Conservation (phyloP, 2,329 filamentous ascomycete genomes). For the Talaromyces sp. region DNA sequence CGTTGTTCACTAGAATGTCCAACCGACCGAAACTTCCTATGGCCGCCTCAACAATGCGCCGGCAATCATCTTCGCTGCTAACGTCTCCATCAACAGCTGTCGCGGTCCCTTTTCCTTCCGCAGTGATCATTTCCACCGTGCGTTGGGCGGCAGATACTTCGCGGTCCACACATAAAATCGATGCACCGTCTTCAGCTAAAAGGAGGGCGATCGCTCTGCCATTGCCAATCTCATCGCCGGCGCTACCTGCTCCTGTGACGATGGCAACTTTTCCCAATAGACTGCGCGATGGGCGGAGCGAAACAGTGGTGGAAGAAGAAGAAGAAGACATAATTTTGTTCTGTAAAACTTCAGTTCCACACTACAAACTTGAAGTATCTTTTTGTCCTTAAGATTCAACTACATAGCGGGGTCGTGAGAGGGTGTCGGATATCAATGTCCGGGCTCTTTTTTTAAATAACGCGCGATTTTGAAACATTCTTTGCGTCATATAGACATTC, state of each 20-base stretch:
- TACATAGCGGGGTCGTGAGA: background rate
- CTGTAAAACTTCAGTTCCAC: background rate
- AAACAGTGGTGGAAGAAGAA: background rate
- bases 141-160: slow-evolving; percentile 20
- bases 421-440: background rate
- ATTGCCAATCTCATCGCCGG: slow-evolving; percentile 20
- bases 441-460: background rate
- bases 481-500: background rate
- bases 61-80: slow-evolving; percentile 12
- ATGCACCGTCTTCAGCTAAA: slow-evolving; percentile 22
- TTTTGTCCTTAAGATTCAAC: background rate
- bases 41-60: slow-evolving; percentile 24
- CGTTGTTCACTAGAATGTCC: slow-evolving; percentile 15
- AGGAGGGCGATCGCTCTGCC: slow-evolving; percentile 24
- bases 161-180: slow-evolving; percentile 21
- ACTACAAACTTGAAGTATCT: background rate
- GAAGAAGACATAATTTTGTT: background rate
- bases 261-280: slow-evolving; percentile 23
- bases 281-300: background rate
- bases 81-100: background rate
- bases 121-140: slow-evolving; percentile 24
- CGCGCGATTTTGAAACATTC: background rate
- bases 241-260: slow-evolving; percentile 25
- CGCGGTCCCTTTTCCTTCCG: slow-evolving; percentile 12
- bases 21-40: slow-evolving; percentile 13